Evolutionary conservation across 1,139 yeast species (phyloP).

Genomic region (Kodamaea suecica): DNA sequence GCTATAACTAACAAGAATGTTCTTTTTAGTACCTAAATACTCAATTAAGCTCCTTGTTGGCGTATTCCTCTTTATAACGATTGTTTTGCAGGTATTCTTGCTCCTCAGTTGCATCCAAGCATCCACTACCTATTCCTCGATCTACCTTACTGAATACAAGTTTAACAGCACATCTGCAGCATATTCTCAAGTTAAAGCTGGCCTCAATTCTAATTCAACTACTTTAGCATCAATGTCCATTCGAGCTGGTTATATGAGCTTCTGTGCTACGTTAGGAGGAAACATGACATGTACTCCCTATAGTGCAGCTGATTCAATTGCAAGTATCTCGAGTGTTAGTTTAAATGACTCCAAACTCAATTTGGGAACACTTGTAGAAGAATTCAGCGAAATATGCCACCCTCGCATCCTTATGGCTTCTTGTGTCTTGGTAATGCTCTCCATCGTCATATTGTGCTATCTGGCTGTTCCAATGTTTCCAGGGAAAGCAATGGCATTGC

Average conservation of each 20-base stretch:
- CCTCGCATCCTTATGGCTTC: constrained; percentile 54
- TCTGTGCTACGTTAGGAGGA: constrained; percentile 37
- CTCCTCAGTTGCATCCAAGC: constrained; percentile 50
- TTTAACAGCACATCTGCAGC: constrained; percentile 45
- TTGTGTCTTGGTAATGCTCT: constrained; percentile 40
- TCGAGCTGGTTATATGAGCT: constrained; percentile 49
- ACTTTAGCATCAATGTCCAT: constrained; percentile 33
- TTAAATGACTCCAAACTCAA: constrained; percentile 22
- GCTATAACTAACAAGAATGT: background rate
- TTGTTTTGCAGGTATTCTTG: constrained; percentile 47
- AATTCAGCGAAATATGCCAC: constrained; percentile 47
- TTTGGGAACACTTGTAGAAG: constrained; percentile 38
- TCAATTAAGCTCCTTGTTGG: constrained; percentile 8
- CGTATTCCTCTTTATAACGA: constrained; percentile 32
- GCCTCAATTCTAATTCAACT: constrained; percentile 22
- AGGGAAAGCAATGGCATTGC: constrained; percentile 30
- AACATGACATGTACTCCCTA: constrained; percentile 33
- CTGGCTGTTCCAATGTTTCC: constrained; percentile 50
- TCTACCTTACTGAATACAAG: constrained; percentile 43
- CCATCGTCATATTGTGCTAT: constrained; percentile 43
- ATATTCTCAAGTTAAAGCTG: constrained; percentile 30
- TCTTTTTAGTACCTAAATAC: constrained; percentile 1
- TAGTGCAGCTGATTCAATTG: constrained; percentile 20
- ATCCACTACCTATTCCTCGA: constrained; percentile 39
- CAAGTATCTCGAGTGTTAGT: constrained; percentile 24